Conservation (phyloP, 805 yeast species). For the Kuraishia hungarica region DNA sequence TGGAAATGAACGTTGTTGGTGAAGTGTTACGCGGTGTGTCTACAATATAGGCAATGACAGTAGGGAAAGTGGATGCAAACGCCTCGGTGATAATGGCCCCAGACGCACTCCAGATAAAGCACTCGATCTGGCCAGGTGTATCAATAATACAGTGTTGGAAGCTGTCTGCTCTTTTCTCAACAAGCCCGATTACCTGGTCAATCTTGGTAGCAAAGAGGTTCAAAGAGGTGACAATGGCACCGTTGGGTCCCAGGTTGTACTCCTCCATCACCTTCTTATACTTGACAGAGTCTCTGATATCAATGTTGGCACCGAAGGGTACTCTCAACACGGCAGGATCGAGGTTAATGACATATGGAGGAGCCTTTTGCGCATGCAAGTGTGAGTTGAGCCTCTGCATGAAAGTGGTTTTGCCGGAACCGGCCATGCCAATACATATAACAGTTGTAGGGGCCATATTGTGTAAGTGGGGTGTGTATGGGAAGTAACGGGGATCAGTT, state of each 20-base stretch:
- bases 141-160: conserved; percentile 75
- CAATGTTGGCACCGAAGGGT: conserved; percentile 93
- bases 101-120: conserved; percentile 97
- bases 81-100: conserved; percentile 96
- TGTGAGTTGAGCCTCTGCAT: conserved; percentile 92
- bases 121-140: conserved; percentile 98
- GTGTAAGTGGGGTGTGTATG: neutral
- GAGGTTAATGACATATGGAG: conserved; percentile 88
- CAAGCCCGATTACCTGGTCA: conserved; percentile 84
- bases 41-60: conserved; percentile 89
- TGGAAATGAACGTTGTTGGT: conserved; percentile 96
- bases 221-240: conserved; percentile 93
- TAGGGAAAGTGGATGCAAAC: conserved; percentile 92
- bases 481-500: too few relatives aligned
- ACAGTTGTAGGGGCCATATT: conserved; percentile 25
- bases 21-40: conserved; percentile 94
- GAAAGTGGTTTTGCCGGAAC: conserved; percentile 94
- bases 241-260: conserved; percentile 93
- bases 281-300: conserved; percentile 91
- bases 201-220: conserved; percentile 91
- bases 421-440: conserved; percentile 38
- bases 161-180: conserved; percentile 63
- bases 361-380: conserved; percentile 57
- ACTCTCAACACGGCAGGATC: conserved; percentile 94
- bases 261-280: conserved; percentile 96